phyloP scores from a whole-genome alignment of 176 grass and related monocot genomes.

The Neostapfia colusana region DNA sequence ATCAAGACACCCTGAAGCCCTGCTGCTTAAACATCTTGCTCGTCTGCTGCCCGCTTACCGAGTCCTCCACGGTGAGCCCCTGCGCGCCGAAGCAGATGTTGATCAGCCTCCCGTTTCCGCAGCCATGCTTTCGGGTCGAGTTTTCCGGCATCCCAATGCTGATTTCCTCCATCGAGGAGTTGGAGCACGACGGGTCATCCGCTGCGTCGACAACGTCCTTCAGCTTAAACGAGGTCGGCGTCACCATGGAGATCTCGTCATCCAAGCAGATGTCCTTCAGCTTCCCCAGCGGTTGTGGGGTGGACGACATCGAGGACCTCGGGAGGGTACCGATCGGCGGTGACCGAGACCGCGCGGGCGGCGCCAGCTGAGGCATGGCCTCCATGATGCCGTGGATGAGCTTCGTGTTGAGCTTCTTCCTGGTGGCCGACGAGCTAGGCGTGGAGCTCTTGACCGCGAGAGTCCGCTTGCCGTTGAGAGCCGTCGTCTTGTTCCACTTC shows the following conservation, averaged over 20 bases:
- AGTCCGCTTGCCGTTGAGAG: constrained; percentile 67
- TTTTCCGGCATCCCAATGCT: constrained; percentile 6
- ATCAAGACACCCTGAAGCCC: constrained; percentile 54
- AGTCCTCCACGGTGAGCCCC: constrained; percentile 60
- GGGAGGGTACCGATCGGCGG: constrained; percentile 24
- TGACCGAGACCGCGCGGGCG: neutral
- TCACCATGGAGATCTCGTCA: constrained; percentile 30
- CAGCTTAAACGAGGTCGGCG: constrained; percentile 43
- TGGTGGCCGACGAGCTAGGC: constrained; percentile 59
- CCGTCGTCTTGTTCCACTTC: constrained; percentile 55
- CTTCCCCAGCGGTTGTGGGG: constrained; percentile 39
- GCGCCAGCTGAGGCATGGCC: constrained; percentile 71
- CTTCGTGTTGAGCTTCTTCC: constrained; percentile 70
- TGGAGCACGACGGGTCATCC: constrained; percentile 68
- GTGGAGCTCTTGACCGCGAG: constrained; percentile 59
- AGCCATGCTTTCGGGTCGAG: constrained; percentile 36
- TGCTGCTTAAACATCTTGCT: constrained; percentile 62
- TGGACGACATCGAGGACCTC: constrained; percentile 37
- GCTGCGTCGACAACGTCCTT: constrained; percentile 56
- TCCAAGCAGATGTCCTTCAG: constrained; percentile 61
- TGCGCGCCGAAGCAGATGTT: constrained; percentile 92
- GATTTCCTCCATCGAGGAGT: constrained; percentile 45
- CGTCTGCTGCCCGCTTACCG: constrained; percentile 52
- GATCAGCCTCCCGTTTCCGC: constrained; percentile 62
- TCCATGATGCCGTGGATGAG: constrained; percentile 78